Base-by-base conservation (phyloP, 1,139 yeast species). In the Pneumocystis murina region DNA sequence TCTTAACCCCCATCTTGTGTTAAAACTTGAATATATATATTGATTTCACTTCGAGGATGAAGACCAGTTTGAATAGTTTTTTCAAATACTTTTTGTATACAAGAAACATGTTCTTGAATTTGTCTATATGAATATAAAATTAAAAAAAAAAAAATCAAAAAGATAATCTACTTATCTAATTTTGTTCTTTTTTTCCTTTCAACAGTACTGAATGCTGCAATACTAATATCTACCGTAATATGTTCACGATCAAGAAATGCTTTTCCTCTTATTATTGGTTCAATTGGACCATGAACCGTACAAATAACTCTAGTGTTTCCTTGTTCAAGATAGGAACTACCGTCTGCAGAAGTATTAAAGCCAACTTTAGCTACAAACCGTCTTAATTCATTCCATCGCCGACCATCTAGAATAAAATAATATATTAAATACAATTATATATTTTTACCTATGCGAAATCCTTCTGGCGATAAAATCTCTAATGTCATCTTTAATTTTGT, bases 381-480 rank as follows among this genome's bases (percentile, higher is more conserved):
- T 64, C 97, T 84, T 62, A 91, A 78, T 73, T 92, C 97, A 71
- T 91, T 89, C 92, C 95, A 90, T 69, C 98, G 80, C 71, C 98
- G 82, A 3, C 98, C 98, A 71, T 92, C 97, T 62, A 41, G 30
- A 10, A 8, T 30, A 17, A 58, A 35, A 59, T 28, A 55, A 14
- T 36, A 43, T 14, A 14, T 20, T 39, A 33, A 36, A 10, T 12
- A 38, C 20, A 35, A 24, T 3, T n/a, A 38, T 63, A 24, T 24
- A 3, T 48, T 12, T 69, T 43, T 65, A 70, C 72, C 72, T 14
- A 86, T 78, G 69, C 97, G 80, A 61, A 92, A 79, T 3, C 97
- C 98, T 74, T 91, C 97, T 1, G 96, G 96, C 0, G 96, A 89
- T 71, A 87, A 90, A 62, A 91, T 75, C 76, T 91, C 98, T 30